phyloP scores from a whole-genome alignment of 2,329 filamentous ascomycete genomes.

The Colletotrichum sp. region DNA sequence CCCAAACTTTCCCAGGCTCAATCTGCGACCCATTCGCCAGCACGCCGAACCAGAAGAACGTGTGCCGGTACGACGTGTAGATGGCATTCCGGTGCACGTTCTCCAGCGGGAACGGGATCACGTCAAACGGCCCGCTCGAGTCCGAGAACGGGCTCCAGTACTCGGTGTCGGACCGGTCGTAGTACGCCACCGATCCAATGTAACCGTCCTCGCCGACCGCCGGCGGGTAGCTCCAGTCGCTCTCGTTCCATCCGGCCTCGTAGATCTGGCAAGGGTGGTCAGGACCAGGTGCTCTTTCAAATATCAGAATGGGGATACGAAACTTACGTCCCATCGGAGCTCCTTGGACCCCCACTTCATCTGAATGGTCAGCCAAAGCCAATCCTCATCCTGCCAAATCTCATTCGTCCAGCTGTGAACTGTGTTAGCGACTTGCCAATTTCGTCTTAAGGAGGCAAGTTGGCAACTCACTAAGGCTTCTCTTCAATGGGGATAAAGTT shows the following conservation, averaged over 20 bases:
- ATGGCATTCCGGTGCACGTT: slow-evolving; percentile 29
- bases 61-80: neutral
- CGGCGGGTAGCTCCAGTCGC: slow-evolving; percentile 46
- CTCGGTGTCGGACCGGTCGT: slow-evolving; percentile 30
- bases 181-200: slow-evolving; percentile 44
- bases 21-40: slow-evolving; percentile 15
- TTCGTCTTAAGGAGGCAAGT: neutral
- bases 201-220: slow-evolving; percentile 40
- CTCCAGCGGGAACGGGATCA: slow-evolving; percentile 37
- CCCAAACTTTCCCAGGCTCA: slow-evolving; percentile 5
- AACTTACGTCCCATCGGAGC: slow-evolving; percentile 23
- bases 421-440: neutral
- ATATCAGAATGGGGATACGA: slow-evolving; percentile 28
- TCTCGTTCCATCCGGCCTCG: slow-evolving; percentile 40
- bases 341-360: slow-evolving; percentile 23
- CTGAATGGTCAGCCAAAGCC: slow-evolving; percentile 20
- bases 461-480: neutral
- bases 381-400: slow-evolving; percentile 22
- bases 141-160: slow-evolving; percentile 31
- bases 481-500: neutral
- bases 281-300: slow-evolving; percentile 32
- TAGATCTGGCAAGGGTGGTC: slow-evolving; percentile 34
- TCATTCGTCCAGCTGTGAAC: slow-evolving; percentile 18
- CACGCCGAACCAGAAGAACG: slow-evolving; percentile 19
- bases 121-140: slow-evolving; percentile 40